Evolutionary conservation across 768 basidiomycete genomes (phyloP).

Genomic region (Trametes punicea): DNA sequence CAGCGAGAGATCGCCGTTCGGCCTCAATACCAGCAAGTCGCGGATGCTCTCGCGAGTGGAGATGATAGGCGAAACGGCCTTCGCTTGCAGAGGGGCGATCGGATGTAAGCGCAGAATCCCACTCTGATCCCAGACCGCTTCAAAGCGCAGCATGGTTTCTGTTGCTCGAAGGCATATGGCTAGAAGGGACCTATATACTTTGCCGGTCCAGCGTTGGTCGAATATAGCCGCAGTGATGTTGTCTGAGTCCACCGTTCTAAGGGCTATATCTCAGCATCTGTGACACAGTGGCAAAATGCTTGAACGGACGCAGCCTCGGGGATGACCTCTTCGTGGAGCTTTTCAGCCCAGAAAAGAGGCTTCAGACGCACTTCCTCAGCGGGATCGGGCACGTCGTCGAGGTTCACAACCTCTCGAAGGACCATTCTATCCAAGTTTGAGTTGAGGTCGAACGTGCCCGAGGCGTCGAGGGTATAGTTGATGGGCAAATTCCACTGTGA

Average conservation of each 20-base stretch:
- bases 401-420: not conserved
- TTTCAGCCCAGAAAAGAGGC: slow-evolving; percentile 72
- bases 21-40: slow-evolving; percentile 68
- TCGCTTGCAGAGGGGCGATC: slow-evolving; percentile 40
- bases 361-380: slow-evolving; percentile 43
- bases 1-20: slow-evolving; percentile 50
- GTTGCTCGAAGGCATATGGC: slow-evolving; percentile 52
- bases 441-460: slow-evolving; percentile 3
- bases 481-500: slow-evolving; percentile 16
- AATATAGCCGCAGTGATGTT: slow-evolving; percentile 58
- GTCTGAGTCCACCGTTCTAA: slow-evolving; percentile 35
- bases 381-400: slow-evolving; percentile 20
- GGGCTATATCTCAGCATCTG: not conserved
- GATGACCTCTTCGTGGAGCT: slow-evolving; percentile 48
- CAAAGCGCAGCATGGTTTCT: slow-evolving; percentile 44
- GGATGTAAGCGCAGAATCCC: slow-evolving; percentile 40
- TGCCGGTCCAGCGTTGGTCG: slow-evolving; percentile 63
- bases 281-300: too few species aligned
- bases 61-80: slow-evolving; percentile 55
- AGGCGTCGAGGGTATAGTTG: slow-evolving; percentile 3
- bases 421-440: slow-evolving; percentile 4
- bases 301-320: slow-evolving; percentile 44
- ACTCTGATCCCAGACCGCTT: slow-evolving; percentile 43
- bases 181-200: slow-evolving; percentile 47
- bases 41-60: slow-evolving; percentile 59